Conservation (phyloP, 495 filamentous ascomycete species). For the Acidiella bohemica region DNA sequence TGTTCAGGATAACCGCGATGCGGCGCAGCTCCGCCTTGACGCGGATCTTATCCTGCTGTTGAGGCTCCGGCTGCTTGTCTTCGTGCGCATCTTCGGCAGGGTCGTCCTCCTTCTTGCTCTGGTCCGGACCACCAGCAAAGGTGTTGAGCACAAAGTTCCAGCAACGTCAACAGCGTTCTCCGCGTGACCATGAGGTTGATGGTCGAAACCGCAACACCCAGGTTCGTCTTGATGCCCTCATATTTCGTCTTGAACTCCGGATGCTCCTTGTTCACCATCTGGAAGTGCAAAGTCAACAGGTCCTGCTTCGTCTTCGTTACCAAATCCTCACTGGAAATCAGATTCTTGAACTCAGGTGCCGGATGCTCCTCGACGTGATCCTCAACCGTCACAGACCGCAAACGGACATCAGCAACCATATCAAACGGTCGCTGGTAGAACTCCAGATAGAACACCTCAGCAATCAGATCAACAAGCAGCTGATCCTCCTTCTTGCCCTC, state of each 20-base stretch:
- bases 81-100: constrained; percentile 25
- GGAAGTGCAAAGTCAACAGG: constrained; percentile 75
- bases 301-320: constrained; percentile 59
- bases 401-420: constrained; percentile 76
- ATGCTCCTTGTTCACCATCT: constrained; percentile 77
- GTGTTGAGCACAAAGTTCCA: constrained; percentile 94
- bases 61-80: constrained; percentile 21
- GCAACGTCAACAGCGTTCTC: constrained; percentile 81
- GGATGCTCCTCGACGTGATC: constrained; percentile 88
- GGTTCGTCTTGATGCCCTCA: constrained; percentile 82
- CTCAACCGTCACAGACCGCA: constrained; percentile 80
- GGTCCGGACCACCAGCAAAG: constrained; percentile 59
- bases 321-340: constrained; percentile 76
- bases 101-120: constrained; percentile 24
- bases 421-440: constrained; percentile 81
- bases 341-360: constrained; percentile 85
- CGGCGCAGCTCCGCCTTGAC: constrained; percentile 89
- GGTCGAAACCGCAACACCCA: constrained; percentile 83
- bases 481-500: constrained; percentile 64
- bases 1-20: constrained; percentile 91
- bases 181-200: constrained; percentile 92
- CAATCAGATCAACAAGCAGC: constrained; percentile 78
- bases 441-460: constrained; percentile 74
- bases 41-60: constrained; percentile 45
- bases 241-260: constrained; percentile 85